Conservation (phyloP, 2,329 filamentous ascomycete genomes). For the Bretziella fagacearum region DNA sequence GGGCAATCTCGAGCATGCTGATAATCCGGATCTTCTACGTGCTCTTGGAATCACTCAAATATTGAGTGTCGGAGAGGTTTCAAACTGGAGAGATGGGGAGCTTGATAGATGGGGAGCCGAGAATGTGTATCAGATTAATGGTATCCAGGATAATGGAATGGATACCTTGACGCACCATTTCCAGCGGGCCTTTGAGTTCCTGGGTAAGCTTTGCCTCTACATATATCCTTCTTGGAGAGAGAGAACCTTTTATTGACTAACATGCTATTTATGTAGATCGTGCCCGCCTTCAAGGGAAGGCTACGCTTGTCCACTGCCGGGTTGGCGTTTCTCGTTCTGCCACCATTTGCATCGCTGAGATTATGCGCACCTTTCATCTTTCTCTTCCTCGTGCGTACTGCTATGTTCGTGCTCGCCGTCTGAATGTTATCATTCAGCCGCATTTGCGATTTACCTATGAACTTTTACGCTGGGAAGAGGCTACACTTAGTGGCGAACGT, state of each 20-base stretch:
- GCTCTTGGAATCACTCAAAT: constrained; percentile 74
- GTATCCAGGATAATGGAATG: constrained; percentile 92
- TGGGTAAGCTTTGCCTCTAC: constrained; percentile 44
- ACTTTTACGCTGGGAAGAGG: constrained; percentile 87
- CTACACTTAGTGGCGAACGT: constrained; percentile 20
- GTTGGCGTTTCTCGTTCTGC: constrained; percentile 91
- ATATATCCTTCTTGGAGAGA: too few species aligned
- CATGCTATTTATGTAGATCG: constrained; percentile 43
- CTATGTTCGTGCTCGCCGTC: constrained; percentile 75
- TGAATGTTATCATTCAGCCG: constrained; percentile 97
- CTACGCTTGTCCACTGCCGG: constrained; percentile 88
- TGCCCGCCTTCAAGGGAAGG: constrained; percentile 57
- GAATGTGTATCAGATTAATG: constrained; percentile 64
- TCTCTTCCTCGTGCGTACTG: constrained; percentile 91
- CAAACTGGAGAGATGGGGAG: constrained; percentile 61
- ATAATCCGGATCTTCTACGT: constrained; percentile 69
- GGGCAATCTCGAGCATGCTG: constrained; percentile 82
- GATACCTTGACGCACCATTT: constrained; percentile 82
- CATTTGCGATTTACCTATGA: constrained; percentile 92
- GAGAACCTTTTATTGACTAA: too few species aligned
- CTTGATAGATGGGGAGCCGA: constrained; percentile 56
- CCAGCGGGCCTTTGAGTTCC: constrained; percentile 71
- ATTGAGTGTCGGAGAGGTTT: constrained; percentile 77
- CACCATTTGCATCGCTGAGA: constrained; percentile 97
- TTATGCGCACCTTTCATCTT: constrained; percentile 67